phyloP scores from a whole-genome alignment of 345 rosid species.

The Lepidium didymum region DNA sequence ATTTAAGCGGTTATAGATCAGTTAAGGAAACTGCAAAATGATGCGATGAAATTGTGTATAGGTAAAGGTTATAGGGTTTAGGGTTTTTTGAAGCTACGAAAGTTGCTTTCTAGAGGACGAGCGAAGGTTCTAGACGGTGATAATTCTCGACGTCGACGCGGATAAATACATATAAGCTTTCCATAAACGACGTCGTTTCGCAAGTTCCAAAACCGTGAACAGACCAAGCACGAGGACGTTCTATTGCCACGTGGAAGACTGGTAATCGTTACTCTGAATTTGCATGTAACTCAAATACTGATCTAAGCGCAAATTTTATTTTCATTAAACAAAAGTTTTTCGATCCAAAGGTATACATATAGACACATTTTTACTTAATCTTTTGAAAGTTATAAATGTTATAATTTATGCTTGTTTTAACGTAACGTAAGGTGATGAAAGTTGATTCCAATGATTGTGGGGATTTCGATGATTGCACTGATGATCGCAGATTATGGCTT shows the following conservation, averaged over 20 bases:
- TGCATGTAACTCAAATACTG: not conserved
- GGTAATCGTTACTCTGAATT: not conserved
- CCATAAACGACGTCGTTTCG: not conserved
- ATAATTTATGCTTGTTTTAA: too few relatives aligned
- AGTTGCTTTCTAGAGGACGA: slow-evolving; percentile 1
- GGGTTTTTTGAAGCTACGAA: slow-evolving; percentile 34
- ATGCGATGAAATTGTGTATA: not conserved
- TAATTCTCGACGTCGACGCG: slow-evolving; percentile 11
- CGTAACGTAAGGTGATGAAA: too few relatives aligned
- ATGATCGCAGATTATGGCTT: too few relatives aligned
- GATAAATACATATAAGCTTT: not conserved
- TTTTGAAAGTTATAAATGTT: too few relatives aligned
- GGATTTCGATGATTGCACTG: too few relatives aligned
- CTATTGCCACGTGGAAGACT: slow-evolving; percentile 12
- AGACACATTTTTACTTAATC: too few relatives aligned
- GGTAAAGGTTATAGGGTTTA: slow-evolving; percentile 26
- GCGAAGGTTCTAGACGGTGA: slow-evolving; percentile 32
- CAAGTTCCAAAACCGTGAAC: not conserved
- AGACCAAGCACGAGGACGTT: not conserved
- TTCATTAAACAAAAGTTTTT: too few relatives aligned
- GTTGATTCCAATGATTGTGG: too few relatives aligned
- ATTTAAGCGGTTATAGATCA: not conserved
- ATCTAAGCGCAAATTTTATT: too few relatives aligned
- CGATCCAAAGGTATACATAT: too few relatives aligned
- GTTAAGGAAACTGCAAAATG: not conserved